These are phyloP conservation scores for Nephelium lappaceum DNA, from an alignment of 345 rosid species.

Conservation along the genomic window DNA sequence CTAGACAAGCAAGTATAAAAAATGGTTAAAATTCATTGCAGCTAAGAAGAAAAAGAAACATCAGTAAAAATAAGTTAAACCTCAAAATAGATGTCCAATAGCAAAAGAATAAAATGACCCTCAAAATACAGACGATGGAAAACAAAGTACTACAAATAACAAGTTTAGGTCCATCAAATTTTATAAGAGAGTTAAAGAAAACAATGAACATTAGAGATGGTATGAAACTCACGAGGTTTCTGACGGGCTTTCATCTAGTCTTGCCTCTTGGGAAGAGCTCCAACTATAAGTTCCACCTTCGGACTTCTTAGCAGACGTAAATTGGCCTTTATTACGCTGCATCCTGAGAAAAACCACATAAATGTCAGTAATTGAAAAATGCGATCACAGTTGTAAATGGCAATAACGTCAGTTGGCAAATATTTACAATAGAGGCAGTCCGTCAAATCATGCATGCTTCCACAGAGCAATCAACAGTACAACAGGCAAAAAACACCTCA, in stretches of 20 bases:
- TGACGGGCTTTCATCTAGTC: conserved; percentile 64
- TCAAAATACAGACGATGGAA: not conserved
- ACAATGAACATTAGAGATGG: conserved; percentile 1
- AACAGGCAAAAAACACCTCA: not conserved
- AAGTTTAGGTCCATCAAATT: not conserved
- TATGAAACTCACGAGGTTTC: conserved; percentile 69
- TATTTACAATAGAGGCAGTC: not conserved
- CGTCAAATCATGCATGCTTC: not conserved
- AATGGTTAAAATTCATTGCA: not conserved
- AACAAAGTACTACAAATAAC: not conserved
- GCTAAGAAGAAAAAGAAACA: not conserved
- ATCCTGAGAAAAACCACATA: conserved; percentile 52
- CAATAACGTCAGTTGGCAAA: not conserved
- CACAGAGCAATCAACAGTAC: not conserved
- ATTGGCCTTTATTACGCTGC: conserved; percentile 98
- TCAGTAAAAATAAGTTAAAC: not conserved
- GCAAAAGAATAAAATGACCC: conserved; percentile 13
- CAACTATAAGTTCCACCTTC: conserved; percentile 70
- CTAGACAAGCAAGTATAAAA: conserved; percentile 39
- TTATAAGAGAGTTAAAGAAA: not conserved
- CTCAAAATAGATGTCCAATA: not conserved
- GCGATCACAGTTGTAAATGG: not conserved
- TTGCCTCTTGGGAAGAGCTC: conserved; percentile 61
- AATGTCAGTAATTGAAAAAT: conserved; percentile 16
- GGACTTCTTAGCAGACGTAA: conserved; percentile 78